Conservation (phyloP, 257 asterid genomes). For the Fraxinus americana region DNA sequence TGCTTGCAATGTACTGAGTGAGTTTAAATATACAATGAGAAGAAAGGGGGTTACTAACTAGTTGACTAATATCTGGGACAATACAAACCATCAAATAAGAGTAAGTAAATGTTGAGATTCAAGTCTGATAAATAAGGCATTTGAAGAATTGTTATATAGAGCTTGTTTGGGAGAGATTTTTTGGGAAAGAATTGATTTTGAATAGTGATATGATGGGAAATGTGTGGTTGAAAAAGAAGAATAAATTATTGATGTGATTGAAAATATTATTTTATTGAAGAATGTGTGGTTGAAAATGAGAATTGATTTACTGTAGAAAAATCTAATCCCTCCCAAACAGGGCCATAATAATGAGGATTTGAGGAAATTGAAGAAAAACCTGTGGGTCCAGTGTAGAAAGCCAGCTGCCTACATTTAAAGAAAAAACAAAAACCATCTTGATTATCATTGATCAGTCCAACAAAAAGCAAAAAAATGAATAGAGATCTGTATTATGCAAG, state of each 20-base stretch:
- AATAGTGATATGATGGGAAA: too few relatives aligned
- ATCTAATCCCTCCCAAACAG: too few relatives aligned
- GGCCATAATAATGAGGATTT: not conserved
- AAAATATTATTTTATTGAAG: too few relatives aligned
- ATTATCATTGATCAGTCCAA: not conserved
- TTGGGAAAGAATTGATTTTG: too few relatives aligned
- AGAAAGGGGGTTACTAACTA: not conserved
- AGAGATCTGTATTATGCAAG: not conserved
- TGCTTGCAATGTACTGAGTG: not conserved
- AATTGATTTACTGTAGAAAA: too few relatives aligned
- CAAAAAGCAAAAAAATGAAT: slow-evolving; percentile 5
- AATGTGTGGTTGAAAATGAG: too few relatives aligned
- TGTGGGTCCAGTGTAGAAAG: slow-evolving; percentile 61
- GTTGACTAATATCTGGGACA: not conserved
- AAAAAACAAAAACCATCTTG: slow-evolving; percentile 23
- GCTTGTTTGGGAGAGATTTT: too few relatives aligned
- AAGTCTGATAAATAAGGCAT: not conserved
- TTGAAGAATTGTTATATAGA: not conserved
- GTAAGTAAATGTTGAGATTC: not conserved
- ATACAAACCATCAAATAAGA: not conserved
- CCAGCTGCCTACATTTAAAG: slow-evolving; percentile 66
- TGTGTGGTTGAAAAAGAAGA: too few relatives aligned
- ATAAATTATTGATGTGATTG: too few relatives aligned
- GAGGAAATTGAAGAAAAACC: slow-evolving; percentile 2
- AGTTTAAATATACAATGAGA: not conserved